Percentiles rank a stretch among this genome's conserved stretches.
These are phyloP conservation scores for Fusarium cicatricum DNA, from an alignment of 2,329 filamentous ascomycete species.

Conservation along the genomic window DNA sequence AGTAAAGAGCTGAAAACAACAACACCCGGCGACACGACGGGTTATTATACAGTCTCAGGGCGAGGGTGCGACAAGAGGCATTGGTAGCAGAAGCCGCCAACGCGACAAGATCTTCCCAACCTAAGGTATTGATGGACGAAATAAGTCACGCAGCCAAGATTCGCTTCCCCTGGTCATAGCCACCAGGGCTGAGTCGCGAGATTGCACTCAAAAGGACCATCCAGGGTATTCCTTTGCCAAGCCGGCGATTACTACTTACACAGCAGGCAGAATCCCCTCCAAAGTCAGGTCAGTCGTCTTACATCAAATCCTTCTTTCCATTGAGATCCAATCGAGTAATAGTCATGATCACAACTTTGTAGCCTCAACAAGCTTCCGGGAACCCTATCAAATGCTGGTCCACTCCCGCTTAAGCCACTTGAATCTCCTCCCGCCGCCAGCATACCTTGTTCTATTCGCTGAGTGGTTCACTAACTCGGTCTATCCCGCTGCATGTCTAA, in stretches of 20 bases:
- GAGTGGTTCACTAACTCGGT: neutral
- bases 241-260: too few species aligned
- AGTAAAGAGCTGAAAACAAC: too few species aligned
- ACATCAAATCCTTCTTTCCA: too few species aligned
- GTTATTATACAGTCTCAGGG: neutral
- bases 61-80: neutral
- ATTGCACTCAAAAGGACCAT: conserved; percentile 3
- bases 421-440: neutral
- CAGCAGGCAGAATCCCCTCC: too few species aligned
- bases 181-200: conserved; percentile 25
- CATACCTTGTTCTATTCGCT: neutral
- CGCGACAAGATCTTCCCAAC: neutral
- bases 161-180: conserved; percentile 23
- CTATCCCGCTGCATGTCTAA: conserved; percentile 2
- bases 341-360: conserved; percentile 2
- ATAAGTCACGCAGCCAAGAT: conserved; percentile 36
- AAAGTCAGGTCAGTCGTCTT: too few species aligned
- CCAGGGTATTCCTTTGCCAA: too few species aligned
- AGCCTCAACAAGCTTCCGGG: too few species aligned
- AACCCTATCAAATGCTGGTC: too few species aligned
- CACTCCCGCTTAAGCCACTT: neutral
- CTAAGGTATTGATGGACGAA: conserved; percentile 16
- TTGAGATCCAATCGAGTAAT: too few species aligned
- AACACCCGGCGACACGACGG: neutral
- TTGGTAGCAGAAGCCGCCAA: too few species aligned